A percentile compares a stretch with the other conserved stretches of the same genome.
Evolutionary conservation across 306 rosid species (phyloP).

Genomic region (Malus sieversii): DNA sequence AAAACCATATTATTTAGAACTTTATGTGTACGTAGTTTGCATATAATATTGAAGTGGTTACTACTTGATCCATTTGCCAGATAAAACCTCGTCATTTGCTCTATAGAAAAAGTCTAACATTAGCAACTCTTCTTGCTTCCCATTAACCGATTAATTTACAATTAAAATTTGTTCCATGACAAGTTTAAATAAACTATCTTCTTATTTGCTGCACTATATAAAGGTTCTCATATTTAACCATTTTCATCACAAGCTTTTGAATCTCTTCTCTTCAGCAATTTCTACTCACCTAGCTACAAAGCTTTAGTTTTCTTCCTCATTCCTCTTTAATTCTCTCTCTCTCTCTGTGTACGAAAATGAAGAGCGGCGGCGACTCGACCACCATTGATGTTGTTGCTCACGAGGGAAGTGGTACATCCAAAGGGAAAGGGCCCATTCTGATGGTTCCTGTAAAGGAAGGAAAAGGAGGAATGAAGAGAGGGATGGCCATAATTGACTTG

Average conservation of each 20-base stretch:
- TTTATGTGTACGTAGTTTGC: too few relatives aligned
- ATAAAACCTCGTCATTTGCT: not conserved
- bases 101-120: not conserved
- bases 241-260: slow-evolving; percentile 11
- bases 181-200: not conserved
- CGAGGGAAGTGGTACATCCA: slow-evolving; percentile 33
- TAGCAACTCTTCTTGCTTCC: too few relatives aligned
- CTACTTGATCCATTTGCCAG: slow-evolving; percentile 7
- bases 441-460: slow-evolving; percentile 3
- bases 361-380: slow-evolving; percentile 32
- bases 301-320: not conserved
- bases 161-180: too few relatives aligned
- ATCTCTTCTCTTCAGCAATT: not conserved
- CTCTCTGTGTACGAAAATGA: slow-evolving; percentile 26
- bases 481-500: slow-evolving; percentile 57
- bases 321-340: not conserved
- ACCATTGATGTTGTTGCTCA: slow-evolving; percentile 29
- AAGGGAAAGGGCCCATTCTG: slow-evolving; percentile 34
- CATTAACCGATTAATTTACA: too few relatives aligned
- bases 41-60: slow-evolving; percentile 7
- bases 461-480: slow-evolving; percentile 56
- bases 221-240: not conserved
- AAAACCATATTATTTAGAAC: too few relatives aligned
- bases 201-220: slow-evolving; percentile 8
- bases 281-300: not conserved